Evolutionary conservation across 2,329 filamentous ascomycete genomes (phyloP).

Genomic region (Hypoxylon sp.): DNA sequence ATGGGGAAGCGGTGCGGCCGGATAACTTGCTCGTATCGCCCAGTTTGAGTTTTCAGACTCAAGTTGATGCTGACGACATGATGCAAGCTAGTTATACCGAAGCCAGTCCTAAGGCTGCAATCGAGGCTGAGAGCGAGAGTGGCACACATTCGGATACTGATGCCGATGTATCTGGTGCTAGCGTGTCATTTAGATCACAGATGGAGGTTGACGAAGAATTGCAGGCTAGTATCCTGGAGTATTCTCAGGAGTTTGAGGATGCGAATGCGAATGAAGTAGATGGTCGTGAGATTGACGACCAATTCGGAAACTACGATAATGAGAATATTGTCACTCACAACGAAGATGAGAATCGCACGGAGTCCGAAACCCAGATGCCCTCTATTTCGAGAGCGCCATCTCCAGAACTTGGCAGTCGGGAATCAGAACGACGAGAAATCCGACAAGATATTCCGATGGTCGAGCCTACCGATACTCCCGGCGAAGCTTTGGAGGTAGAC

Average conservation of each 20-base stretch:
- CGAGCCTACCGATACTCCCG: constrained; percentile 22
- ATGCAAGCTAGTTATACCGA: constrained; percentile 27
- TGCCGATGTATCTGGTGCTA: constrained; percentile 23
- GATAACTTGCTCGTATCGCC: constrained; percentile 27
- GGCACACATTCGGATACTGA: constrained; percentile 9
- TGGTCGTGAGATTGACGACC: constrained; percentile 8
- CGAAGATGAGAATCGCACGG: constrained; percentile 15
- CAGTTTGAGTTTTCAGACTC: constrained; percentile 41
- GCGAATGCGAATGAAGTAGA: not conserved
- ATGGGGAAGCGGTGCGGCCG: constrained; percentile 4
- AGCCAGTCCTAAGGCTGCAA: constrained; percentile 4
- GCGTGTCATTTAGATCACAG: constrained; percentile 43
- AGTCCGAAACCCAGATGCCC: constrained; percentile 7
- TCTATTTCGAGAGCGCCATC: constrained; percentile 10
- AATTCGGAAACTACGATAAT: constrained; percentile 13
- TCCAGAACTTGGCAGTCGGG: constrained; percentile 26
- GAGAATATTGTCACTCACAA: constrained; percentile 11
- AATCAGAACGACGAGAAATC: constrained; percentile 19
- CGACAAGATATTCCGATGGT: constrained; percentile 16
- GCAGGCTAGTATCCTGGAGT: constrained; percentile 48
- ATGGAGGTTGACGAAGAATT: constrained; percentile 50
- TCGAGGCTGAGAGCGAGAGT: constrained; percentile 2
- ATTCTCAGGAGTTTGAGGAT: constrained; percentile 34
- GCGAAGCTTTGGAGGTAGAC: constrained; percentile 35
- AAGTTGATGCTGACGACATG: constrained; percentile 36